Conservation (phyloP, 306 rosid species). For the Chamaecrista fasciculata region DNA sequence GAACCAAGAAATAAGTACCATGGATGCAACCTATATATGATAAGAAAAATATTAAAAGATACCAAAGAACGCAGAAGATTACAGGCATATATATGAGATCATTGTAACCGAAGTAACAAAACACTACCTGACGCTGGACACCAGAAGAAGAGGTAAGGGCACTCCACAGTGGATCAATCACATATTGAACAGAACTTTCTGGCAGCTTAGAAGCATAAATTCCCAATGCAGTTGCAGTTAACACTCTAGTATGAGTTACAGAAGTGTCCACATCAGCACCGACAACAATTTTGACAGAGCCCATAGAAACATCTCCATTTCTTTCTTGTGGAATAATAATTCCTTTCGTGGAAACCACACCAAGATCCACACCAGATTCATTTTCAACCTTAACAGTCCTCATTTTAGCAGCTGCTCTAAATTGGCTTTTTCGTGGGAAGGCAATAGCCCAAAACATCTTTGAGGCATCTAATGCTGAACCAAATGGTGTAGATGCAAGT, state of each 20-base stretch:
- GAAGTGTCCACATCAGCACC: conserved; percentile 85
- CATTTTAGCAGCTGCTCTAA: conserved; percentile 98
- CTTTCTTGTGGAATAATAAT: conserved; percentile 56
- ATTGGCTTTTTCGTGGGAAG: conserved; percentile 87
- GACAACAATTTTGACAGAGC: conserved; percentile 71
- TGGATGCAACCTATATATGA: conserved; percentile 73
- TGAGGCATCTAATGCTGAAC: conserved; percentile 78
- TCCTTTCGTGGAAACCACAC: conserved; percentile 53
- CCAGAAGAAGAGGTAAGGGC: conserved; percentile 78
- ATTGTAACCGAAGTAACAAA: conserved; percentile 10
- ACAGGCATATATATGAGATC: neutral
- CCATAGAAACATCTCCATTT: conserved; percentile 65
- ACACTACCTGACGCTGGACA: conserved; percentile 83
- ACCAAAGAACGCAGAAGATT: conserved; percentile 18
- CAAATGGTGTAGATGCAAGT: conserved; percentile 89
- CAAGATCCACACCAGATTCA: conserved; percentile 54
- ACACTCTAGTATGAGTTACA: conserved; percentile 85
- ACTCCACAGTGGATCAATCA: conserved; percentile 68
- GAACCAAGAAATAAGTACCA: conserved; percentile 92
- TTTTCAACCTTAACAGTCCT: conserved; percentile 83
- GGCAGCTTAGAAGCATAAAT: conserved; percentile 71
- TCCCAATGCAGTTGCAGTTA: conserved; percentile 88
- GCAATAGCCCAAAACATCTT: conserved; percentile 97
- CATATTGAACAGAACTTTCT: conserved; percentile 53
- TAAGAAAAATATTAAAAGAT: neutral